Conservation (phyloP, 2,329 filamentous ascomycete species). For the Myrmaecium sp. region DNA sequence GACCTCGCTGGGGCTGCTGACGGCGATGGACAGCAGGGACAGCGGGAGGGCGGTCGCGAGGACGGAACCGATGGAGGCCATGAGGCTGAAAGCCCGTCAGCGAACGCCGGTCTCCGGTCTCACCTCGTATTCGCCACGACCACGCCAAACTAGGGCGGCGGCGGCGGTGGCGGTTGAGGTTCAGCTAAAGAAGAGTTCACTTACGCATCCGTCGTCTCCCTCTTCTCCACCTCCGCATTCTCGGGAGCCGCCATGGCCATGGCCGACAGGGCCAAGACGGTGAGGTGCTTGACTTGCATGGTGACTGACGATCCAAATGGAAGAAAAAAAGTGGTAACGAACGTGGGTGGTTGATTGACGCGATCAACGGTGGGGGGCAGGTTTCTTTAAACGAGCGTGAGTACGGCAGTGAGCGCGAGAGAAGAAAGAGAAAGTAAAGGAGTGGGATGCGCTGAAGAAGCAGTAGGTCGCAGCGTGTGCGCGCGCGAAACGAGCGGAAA, state of each 20-base stretch:
- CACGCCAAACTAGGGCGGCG: neutral
- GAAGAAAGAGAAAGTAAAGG: too few relatives aligned
- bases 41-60: constrained; percentile 28
- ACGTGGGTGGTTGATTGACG: too few relatives aligned
- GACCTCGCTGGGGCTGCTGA: constrained; percentile 25
- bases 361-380: too few relatives aligned
- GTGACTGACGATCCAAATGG: constrained; percentile 6
- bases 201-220: constrained; percentile 7
- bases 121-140: neutral
- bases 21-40: constrained; percentile 21
- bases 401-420: too few relatives aligned
- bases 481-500: too few relatives aligned
- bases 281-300: constrained; percentile 15
- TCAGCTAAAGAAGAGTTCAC: constrained; percentile 1
- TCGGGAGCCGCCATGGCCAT: constrained; percentile 12
- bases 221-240: constrained; percentile 3
- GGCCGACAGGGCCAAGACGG: constrained; percentile 13
- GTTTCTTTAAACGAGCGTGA: too few relatives aligned
- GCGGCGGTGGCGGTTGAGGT: neutral
- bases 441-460: too few relatives aligned
- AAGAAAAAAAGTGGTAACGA: too few relatives aligned
- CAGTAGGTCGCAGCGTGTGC: too few relatives aligned
- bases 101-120: neutral
- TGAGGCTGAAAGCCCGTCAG: constrained; percentile 7
- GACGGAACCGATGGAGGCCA: constrained; percentile 23